phyloP scores from a whole-genome alignment of 345 rosid genomes.

The Brassica nigra region DNA sequence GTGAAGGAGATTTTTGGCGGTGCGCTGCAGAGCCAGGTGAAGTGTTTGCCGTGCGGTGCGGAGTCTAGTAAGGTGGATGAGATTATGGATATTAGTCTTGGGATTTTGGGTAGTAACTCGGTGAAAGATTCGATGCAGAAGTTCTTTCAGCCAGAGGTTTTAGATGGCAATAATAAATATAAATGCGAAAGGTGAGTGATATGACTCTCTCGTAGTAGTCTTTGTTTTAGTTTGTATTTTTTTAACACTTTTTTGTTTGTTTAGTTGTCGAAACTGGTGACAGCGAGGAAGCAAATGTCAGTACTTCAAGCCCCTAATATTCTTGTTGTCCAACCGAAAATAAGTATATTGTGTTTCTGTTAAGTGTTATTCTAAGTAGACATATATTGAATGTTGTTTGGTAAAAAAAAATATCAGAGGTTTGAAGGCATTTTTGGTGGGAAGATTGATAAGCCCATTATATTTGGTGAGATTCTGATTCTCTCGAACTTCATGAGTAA shows the following conservation, averaged over 20 bases:
- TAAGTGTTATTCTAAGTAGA: background rate
- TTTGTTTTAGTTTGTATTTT: background rate
- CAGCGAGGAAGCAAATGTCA: constrained; percentile 96
- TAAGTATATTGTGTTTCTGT: constrained; percentile 32
- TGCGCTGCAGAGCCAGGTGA: constrained; percentile 91
- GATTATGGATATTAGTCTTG: constrained; percentile 96
- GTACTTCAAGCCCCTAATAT: constrained; percentile 87
- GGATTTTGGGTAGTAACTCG: constrained; percentile 66
- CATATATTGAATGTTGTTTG: background rate
- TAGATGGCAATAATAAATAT: constrained; percentile 95
- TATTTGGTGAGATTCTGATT: constrained; percentile 77
- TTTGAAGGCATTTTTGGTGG: constrained; percentile 85
- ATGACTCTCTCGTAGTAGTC: background rate
- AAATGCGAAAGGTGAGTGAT: constrained; percentile 76
- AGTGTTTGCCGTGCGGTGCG: constrained; percentile 77
- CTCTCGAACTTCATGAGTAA: constrained; percentile 88
- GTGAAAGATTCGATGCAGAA: constrained; percentile 77
- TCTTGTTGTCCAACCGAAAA: constrained; percentile 93
- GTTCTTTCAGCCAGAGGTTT: constrained; percentile 85
- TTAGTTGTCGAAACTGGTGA: constrained; percentile 92
- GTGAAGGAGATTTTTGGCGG: constrained; percentile 97
- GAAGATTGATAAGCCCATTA: constrained; percentile 77
- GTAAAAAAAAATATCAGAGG: constrained; percentile 54
- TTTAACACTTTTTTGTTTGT: constrained; percentile 37
- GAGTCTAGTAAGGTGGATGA: constrained; percentile 95